phyloP scores from a whole-genome alignment of 768 basidiomycete species.

The Tulasnella sp. region DNA sequence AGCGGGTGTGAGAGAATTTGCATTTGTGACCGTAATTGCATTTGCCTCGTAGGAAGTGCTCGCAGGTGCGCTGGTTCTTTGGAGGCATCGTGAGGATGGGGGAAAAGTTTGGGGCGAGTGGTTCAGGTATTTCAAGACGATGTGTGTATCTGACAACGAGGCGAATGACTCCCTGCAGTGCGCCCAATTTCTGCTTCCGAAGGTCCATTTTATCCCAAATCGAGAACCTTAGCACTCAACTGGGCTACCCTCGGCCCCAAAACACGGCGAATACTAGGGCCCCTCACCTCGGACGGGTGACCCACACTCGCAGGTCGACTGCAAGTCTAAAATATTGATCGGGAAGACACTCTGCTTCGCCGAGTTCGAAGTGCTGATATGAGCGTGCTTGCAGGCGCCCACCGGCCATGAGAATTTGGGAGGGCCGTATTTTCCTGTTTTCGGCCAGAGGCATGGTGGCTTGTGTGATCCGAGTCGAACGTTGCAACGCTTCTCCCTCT shows the following conservation, averaged over 20 bases:
- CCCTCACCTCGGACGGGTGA: background rate
- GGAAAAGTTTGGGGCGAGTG: conserved; percentile 42
- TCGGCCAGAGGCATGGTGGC: background rate
- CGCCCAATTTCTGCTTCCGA: conserved; percentile 25
- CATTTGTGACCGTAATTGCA: background rate
- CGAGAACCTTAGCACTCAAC: background rate
- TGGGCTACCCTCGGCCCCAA: background rate
- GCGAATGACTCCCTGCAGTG: conserved; percentile 42
- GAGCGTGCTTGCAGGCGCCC: background rate
- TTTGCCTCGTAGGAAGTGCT: background rate
- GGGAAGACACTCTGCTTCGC: background rate
- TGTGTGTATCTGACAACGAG: conserved; percentile 43
- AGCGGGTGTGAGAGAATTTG: background rate
- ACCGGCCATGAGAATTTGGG: background rate
- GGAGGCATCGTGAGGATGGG: conserved; percentile 32
- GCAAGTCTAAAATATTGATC: background rate
- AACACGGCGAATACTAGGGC: background rate
- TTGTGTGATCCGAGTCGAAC: background rate
- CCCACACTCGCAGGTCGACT: background rate
- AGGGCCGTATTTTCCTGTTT: background rate
- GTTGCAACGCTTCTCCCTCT: background rate
- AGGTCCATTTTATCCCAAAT: conserved; percentile 6
- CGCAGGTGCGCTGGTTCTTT: conserved; percentile 6
- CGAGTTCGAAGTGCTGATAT: background rate
- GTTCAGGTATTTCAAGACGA: conserved; percentile 46